Evolutionary conservation across 1,139 yeast species (phyloP).

Genomic region (Geotrichum histeridarum): DNA sequence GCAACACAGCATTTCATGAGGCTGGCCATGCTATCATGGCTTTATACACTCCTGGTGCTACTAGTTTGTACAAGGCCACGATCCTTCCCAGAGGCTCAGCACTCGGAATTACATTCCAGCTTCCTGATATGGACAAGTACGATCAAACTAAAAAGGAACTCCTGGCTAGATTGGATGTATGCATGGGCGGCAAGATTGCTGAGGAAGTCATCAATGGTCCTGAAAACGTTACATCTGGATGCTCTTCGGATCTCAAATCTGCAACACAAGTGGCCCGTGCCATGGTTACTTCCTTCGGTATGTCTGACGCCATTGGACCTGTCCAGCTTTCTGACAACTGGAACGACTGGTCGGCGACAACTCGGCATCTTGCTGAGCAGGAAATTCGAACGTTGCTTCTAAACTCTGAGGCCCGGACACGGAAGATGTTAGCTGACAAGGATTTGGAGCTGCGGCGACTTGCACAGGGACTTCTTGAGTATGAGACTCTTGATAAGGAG

Average conservation of each 20-base stretch:
- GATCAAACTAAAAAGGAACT: constrained; percentile 89
- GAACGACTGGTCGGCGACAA: constrained; percentile 80
- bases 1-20: constrained; percentile 95
- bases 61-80: constrained; percentile 93
- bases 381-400: constrained; percentile 76
- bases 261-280: constrained; percentile 94
- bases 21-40: constrained; percentile 99
- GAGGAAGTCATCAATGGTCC: constrained; percentile 83
- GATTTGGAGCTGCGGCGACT: constrained; percentile 72
- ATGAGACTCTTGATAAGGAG: constrained; percentile 86
- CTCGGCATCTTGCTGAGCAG: constrained; percentile 85
- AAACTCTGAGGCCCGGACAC: constrained; percentile 74
- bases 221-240: constrained; percentile 92
- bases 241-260: constrained; percentile 81
- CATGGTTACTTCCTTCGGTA: constrained; percentile 95
- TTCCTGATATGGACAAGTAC: constrained; percentile 97
- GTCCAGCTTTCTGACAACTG: constrained; percentile 54
- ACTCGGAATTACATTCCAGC: constrained; percentile 90
- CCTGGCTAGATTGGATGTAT: constrained; percentile 85
- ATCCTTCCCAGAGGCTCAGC: constrained; percentile 96
- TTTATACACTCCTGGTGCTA: constrained; percentile 90
- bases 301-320: constrained; percentile 93
- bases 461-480: constrained; percentile 90
- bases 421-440: constrained; percentile 57
- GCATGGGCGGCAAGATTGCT: constrained; percentile 98